Conservation (phyloP, 768 basidiomycete genomes). For the Tephrocybe sp. region DNA sequence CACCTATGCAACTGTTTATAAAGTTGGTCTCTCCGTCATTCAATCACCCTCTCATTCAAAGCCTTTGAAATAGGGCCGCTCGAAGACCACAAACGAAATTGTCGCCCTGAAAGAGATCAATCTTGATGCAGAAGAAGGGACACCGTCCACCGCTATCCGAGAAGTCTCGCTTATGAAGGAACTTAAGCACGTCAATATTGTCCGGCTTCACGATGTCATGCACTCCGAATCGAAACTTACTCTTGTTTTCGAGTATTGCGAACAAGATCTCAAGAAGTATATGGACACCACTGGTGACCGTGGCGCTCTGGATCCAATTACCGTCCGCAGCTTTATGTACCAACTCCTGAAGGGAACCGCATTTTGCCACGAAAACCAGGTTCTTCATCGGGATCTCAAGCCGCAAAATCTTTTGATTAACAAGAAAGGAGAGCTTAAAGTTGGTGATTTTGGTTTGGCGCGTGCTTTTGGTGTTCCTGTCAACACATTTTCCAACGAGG, state of each 20-base stretch:
- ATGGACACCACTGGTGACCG: slow-evolving; percentile 99
- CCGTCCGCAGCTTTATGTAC: slow-evolving; percentile 96
- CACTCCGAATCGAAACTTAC: slow-evolving; percentile 98
- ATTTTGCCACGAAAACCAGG: slow-evolving; percentile 98
- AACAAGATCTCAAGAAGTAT: slow-evolving; percentile 98
- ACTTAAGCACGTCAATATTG: slow-evolving; percentile 97
- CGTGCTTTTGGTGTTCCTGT: slow-evolving; percentile 98
- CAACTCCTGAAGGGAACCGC: slow-evolving; percentile 96
- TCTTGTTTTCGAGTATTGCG: slow-evolving; percentile 97
- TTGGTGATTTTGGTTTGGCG: slow-evolving; percentile 97
- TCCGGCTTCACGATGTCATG: slow-evolving; percentile 96
- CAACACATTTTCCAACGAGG: slow-evolving; percentile 99
- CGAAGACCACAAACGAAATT: slow-evolving; percentile 96
- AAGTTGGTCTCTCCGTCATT: slow-evolving; percentile 45
- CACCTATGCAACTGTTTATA: slow-evolving; percentile 97
- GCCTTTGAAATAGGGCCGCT: slow-evolving; percentile 65
- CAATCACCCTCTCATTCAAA: not conserved
- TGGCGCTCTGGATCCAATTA: slow-evolving; percentile 86
- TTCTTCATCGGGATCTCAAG: slow-evolving; percentile 96
- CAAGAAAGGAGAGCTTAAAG: slow-evolving; percentile 92
- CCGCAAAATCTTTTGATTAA: slow-evolving; percentile 99
- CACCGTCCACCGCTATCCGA: slow-evolving; percentile 96
- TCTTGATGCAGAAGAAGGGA: slow-evolving; percentile 98
- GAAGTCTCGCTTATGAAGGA: slow-evolving; percentile 99
- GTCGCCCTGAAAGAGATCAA: slow-evolving; percentile 99